These are phyloP conservation scores for Leishmania braziliensis DNA, from an alignment of 208 protist species.

Conservation along the genomic window DNA sequence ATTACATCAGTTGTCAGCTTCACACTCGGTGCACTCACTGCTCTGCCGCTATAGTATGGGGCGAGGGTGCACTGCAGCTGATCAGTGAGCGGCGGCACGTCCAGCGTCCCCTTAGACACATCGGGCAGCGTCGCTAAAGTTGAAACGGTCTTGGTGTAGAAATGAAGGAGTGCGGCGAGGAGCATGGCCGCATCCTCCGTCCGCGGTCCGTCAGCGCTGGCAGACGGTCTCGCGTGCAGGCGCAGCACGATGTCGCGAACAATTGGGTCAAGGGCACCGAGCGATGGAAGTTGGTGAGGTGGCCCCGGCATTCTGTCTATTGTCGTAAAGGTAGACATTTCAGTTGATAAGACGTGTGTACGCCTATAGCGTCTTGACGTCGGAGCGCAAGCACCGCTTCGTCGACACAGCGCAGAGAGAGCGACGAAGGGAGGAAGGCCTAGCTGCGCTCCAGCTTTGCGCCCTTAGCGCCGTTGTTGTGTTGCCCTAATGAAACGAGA, in stretches of 20 bases:
- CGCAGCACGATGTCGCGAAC: neutral
- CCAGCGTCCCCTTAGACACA: neutral
- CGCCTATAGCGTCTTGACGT: slow-evolving; percentile 25
- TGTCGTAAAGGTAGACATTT: neutral
- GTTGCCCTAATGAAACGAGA: neutral
- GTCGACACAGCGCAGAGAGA: neutral
- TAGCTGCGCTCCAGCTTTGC: neutral
- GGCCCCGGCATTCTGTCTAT: neutral
- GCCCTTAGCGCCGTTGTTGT: neutral
- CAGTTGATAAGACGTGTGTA: neutral
- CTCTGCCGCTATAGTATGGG: neutral
- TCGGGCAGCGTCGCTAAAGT: neutral
- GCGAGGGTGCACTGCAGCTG: slow-evolving; percentile 1
- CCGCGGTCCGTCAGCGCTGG: neutral
- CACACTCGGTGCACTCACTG: neutral
- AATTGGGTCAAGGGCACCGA: neutral
- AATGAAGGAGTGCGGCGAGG: slow-evolving; percentile 1
- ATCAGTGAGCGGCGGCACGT: neutral
- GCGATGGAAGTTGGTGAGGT: neutral
- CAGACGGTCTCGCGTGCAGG: neutral
- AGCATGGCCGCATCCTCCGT: slow-evolving; percentile 8
- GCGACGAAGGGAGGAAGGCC: slow-evolving; percentile 5
- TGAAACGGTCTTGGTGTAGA: neutral
- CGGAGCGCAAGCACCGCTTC: slow-evolving; percentile 12
- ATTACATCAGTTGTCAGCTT: neutral